Percentiles rank a stretch among this genome's conserved stretches.
phyloP scores from a whole-genome alignment of 306 rosid species.

The Macrotyloma uniflorum region DNA sequence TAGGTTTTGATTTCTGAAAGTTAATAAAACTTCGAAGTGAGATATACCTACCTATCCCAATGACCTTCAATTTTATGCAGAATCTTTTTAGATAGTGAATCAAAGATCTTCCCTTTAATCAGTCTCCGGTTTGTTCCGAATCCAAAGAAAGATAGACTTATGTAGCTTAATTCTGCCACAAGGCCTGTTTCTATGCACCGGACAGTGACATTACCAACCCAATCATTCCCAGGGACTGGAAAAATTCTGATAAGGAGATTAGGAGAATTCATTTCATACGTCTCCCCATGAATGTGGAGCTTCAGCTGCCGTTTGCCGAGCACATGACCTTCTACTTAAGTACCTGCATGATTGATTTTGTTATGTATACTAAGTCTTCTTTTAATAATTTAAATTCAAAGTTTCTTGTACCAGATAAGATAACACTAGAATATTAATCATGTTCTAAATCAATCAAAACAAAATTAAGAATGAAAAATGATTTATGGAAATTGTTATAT shows the following conservation, averaged over 20 bases:
- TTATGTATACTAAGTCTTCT: not conserved
- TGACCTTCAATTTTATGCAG: constrained; percentile 72
- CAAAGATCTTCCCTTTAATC: constrained; percentile 66
- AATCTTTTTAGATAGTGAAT: constrained; percentile 46
- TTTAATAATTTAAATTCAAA: not conserved
- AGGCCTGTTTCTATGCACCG: constrained; percentile 61
- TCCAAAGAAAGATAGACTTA: constrained; percentile 56
- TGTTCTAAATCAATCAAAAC: not conserved
- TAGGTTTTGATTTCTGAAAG: not conserved
- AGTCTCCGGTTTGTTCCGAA: constrained; percentile 49
- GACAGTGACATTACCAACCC: constrained; percentile 64
- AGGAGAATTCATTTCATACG: constrained; percentile 68
- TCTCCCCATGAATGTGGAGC: constrained; percentile 68
- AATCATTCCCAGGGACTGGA: constrained; percentile 56
- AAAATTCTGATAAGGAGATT: constrained; percentile 54
- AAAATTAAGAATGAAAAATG: not conserved
- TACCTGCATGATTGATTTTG: constrained; percentile 47
- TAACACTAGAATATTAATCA: not conserved
- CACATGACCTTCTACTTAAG: constrained; percentile 58
- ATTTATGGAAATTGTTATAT: not conserved
- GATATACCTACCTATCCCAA: constrained; percentile 66
- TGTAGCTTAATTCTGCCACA: constrained; percentile 59
- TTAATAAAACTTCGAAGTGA: not conserved
- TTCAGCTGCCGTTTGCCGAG: constrained; percentile 57
- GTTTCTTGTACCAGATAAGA: not conserved